Evolutionary conservation across 345 rosid species (phyloP).

Genomic region (Brassica incana): DNA sequence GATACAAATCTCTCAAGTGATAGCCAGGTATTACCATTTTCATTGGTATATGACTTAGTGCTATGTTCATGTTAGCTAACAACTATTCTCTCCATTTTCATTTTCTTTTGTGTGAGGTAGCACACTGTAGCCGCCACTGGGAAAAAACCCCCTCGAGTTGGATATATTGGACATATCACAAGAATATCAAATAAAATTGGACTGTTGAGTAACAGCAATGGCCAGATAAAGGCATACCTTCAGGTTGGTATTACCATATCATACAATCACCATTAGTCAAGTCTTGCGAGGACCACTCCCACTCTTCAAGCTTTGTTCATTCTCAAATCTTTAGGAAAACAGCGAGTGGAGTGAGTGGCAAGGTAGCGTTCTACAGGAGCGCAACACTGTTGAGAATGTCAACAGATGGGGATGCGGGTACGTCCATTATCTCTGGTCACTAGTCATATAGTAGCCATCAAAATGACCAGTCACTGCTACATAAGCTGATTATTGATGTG

Average conservation of each 20-base stretch:
- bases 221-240: conserved; percentile 60
- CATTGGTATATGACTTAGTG: background rate
- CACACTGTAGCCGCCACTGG: conserved; percentile 74
- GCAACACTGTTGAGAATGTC: conserved; percentile 91
- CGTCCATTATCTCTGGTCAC: conserved; percentile 16
- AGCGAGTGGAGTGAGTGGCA: conserved; percentile 93
- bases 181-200: conserved; percentile 81
- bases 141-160: conserved; percentile 68
- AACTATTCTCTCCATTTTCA: background rate
- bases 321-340: conserved; percentile 56
- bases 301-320: background rate
- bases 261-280: background rate
- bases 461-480: conserved; percentile 4
- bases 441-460: conserved; percentile 8
- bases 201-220: conserved; percentile 65
- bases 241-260: conserved; percentile 53
- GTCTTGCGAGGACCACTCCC: too few relatives aligned
- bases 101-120: conserved; percentile 48
- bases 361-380: conserved; percentile 73
- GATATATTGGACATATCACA: conserved; percentile 86
- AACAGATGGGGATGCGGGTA: conserved; percentile 98
- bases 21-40: conserved; percentile 46
- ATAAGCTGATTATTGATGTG: conserved; percentile 4
- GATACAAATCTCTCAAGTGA: conserved; percentile 57
- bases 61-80: conserved; percentile 3